Percentiles rank a stretch among this genome's conserved stretches.
phyloP scores from a whole-genome alignment of 176 grass and related monocot genomes.

The Raddia guianensis region DNA sequence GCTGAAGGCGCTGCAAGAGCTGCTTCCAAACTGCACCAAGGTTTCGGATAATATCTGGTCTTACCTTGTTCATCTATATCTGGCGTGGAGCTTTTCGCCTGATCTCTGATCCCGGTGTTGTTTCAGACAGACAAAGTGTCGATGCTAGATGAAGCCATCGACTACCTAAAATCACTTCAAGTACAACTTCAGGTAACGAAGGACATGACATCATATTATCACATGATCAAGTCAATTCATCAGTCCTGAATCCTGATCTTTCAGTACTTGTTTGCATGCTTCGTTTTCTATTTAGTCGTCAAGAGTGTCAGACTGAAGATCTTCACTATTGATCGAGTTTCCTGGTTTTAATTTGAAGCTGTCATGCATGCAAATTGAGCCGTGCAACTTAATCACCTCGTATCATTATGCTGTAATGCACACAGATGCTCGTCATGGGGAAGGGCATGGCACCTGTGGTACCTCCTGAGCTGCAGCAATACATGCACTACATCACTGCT shows the following conservation, averaged over 20 bases:
- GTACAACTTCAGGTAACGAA: slow-evolving; percentile 74
- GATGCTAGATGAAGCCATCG: slow-evolving; percentile 80
- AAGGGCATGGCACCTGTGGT: slow-evolving; percentile 74
- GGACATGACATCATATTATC: slow-evolving; percentile 33
- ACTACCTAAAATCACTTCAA: slow-evolving; percentile 78
- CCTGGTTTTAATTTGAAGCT: background rate
- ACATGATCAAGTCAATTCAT: slow-evolving; percentile 25
- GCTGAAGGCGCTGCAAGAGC: slow-evolving; percentile 74
- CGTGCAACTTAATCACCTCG: background rate
- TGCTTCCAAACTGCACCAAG: slow-evolving; percentile 82
- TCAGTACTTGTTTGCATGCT: background rate
- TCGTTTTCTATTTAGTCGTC: background rate
- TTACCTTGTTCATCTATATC: slow-evolving; percentile 2
- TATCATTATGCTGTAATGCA: background rate
- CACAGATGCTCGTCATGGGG: slow-evolving; percentile 74
- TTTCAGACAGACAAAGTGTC: slow-evolving; percentile 82
- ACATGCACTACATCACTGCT: slow-evolving; percentile 58
- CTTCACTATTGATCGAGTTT: background rate
- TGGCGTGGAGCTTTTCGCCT: background rate
- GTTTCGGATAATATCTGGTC: slow-evolving; percentile 15
- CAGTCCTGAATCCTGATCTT: background rate
- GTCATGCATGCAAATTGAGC: background rate
- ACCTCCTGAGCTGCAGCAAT: slow-evolving; percentile 69
- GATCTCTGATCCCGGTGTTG: slow-evolving; percentile 8
- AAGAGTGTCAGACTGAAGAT: background rate